Evolutionary conservation across 768 basidiomycete species (phyloP), one percentile per base, ranked within the genome.

Genomic region (Daedaleopsis sinensis): DNA sequence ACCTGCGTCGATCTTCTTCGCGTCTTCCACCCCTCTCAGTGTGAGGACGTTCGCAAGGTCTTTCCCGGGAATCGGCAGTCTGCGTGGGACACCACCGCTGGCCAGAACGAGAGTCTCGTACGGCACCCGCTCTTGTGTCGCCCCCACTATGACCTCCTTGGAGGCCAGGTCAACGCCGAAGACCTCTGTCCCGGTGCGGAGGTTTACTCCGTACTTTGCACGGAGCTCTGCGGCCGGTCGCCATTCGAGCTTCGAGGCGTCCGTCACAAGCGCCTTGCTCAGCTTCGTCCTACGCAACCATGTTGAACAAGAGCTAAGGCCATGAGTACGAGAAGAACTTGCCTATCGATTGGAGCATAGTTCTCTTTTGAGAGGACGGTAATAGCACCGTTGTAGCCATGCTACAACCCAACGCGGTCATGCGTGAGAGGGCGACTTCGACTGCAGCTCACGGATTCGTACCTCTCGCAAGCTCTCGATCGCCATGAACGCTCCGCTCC

Each of bases 331-430:
- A 32, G 18, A 21, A 8, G n/a, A n/a, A 6, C 27, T 24, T 57
- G 86, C 91, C 94, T 82, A 75, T 97, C 95, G 62, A 96, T 90
- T 1, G 95, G 94, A 11, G 87, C 79, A 72, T 94, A 79, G 1
- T 79, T 74, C 75, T 97, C 95, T 68, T 88, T 87, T n/a, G 89
- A 84, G 24, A 96, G 73, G 55, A 96, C 76, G 3, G 86, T 91
- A 70, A 97, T 91, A 5, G 86, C 80, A n/a, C 84, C 87, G 37
- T 80, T 77, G 76, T 86, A 97, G 5, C 89, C 91, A 69, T 92
- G 82, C 90, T 95, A 66, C 27, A 21, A n/a, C 47, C 38, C 44
- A 43, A 24, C 27, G 46, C 53, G 11, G 47, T 32, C 7, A 11
- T 21, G n/a, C 4, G 32, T 35, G 32, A 16, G 16, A 24, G 16